Conservation (phyloP, 805 yeast species). For the Torulaspora quercuum region DNA sequence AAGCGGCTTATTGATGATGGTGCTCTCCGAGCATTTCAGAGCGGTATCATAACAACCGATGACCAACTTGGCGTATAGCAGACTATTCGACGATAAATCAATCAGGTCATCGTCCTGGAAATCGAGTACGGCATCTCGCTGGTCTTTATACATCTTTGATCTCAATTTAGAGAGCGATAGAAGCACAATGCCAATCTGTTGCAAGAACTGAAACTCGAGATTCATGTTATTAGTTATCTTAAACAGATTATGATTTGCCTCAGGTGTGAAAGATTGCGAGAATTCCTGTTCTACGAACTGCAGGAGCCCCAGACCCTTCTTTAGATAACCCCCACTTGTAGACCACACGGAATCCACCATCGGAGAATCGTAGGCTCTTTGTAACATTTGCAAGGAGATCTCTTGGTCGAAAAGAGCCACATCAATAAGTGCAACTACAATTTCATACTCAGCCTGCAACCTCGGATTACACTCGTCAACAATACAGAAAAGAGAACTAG, state of each 20-base stretch:
- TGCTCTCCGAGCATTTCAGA: slow-evolving; percentile 10
- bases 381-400: slow-evolving; percentile 24
- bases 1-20: slow-evolving; percentile 15
- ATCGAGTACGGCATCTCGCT: slow-evolving; percentile 29
- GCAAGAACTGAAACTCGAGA: slow-evolving; percentile 24
- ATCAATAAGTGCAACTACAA: slow-evolving; percentile 18
- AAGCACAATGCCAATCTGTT: slow-evolving; percentile 32
- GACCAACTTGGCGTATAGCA: slow-evolving; percentile 30
- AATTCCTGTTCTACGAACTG: slow-evolving; percentile 15
- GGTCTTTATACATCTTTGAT: slow-evolving; percentile 21
- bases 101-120: slow-evolving; percentile 31
- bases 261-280: not conserved
- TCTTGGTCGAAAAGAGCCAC: slow-evolving; percentile 23
- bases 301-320: slow-evolving; percentile 29
- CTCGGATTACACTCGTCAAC: not conserved
- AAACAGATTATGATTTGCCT: not conserved
- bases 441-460: slow-evolving; percentile 3
- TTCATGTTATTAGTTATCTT: slow-evolving; percentile 11
- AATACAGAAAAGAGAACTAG: slow-evolving; percentile 1
- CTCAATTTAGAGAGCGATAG: slow-evolving; percentile 34
- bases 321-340: slow-evolving; percentile 28
- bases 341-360: slow-evolving; percentile 26
- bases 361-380: slow-evolving; percentile 27
- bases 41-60: slow-evolving; percentile 31
- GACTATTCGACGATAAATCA: slow-evolving; percentile 25